A percentile compares a stretch with the other conserved stretches of the same genome.
These are phyloP conservation scores for Galium porrigens DNA, from an alignment of 305 asterid genomes.

Conservation along the genomic window DNA sequence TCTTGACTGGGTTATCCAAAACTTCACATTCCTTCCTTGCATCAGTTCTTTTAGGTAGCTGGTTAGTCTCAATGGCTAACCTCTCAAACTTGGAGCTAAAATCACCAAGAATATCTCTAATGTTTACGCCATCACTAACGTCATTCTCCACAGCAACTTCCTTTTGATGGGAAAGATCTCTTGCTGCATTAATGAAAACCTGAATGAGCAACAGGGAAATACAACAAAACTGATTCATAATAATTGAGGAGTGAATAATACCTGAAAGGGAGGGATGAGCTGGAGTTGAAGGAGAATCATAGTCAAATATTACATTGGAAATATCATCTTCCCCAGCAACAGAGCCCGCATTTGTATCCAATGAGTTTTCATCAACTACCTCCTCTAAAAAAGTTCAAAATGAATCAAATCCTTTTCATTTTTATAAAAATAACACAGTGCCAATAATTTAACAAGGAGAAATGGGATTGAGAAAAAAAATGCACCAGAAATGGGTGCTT, in stretches of 20 bases:
- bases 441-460: not conserved
- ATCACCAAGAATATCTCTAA: constrained; percentile 64
- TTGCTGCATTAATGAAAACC: constrained; percentile 14
- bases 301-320: constrained; percentile 13
- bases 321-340: constrained; percentile 16
- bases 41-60: constrained; percentile 32
- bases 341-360: not conserved
- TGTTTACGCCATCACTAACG: constrained; percentile 25
- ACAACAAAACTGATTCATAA: not conserved
- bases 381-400: not conserved
- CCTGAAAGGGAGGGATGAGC: not conserved
- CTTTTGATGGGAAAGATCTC: constrained; percentile 30
- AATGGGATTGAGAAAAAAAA: not conserved
- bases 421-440: no score
- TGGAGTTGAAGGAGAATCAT: not conserved
- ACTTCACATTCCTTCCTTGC: constrained; percentile 20
- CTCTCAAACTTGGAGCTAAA: constrained; percentile 59
- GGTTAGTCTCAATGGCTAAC: constrained; percentile 60
- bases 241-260: not conserved
- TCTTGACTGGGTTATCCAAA: constrained; percentile 21
- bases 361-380: not conserved
- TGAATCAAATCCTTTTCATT: not conserved
- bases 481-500: not conserved
- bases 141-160: constrained; percentile 26
- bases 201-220: not conserved